Conservation (phyloP, 2,329 filamentous ascomycete species). For the Arthrinium phaeospermum region DNA sequence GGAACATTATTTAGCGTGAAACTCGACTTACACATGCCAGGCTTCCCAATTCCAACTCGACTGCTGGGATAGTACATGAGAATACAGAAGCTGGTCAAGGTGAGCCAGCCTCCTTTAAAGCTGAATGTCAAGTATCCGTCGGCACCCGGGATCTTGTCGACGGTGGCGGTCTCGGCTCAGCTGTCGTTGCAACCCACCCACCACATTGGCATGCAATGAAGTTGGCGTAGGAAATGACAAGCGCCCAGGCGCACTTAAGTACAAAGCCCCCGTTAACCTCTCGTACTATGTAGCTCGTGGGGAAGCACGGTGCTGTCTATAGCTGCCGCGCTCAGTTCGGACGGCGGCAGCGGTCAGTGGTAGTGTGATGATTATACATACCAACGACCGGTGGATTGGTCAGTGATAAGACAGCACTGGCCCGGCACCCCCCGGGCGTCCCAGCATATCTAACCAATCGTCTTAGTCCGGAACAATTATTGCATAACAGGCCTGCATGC, state of each 20-base stretch:
- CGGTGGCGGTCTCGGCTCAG: constrained; percentile 1
- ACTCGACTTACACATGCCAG: not conserved
- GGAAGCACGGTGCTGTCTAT: not conserved
- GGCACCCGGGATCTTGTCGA: not conserved
- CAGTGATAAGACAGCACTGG: not conserved
- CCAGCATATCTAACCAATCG: not conserved
- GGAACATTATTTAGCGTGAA: not conserved
- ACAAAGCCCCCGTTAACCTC: not conserved
- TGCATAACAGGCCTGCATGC: not conserved
- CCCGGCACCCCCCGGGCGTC: not conserved
- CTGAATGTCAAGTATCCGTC: not conserved
- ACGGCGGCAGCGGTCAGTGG: not conserved
- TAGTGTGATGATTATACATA: not conserved
- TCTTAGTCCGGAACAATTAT: not conserved
- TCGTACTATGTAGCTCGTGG: not conserved
- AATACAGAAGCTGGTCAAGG: not conserved
- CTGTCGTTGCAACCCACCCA: not conserved
- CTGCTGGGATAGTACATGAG: not conserved
- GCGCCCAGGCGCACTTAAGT: not conserved
- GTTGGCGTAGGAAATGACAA: not conserved
- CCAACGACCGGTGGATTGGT: not conserved
- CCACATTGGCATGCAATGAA: not conserved
- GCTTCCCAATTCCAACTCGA: not conserved
- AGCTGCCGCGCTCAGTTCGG: not conserved
- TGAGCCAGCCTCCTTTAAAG: constrained; percentile 5